Evolutionary conservation across 305 asterid species (phyloP).

Genomic region (Plantago coronopus): DNA sequence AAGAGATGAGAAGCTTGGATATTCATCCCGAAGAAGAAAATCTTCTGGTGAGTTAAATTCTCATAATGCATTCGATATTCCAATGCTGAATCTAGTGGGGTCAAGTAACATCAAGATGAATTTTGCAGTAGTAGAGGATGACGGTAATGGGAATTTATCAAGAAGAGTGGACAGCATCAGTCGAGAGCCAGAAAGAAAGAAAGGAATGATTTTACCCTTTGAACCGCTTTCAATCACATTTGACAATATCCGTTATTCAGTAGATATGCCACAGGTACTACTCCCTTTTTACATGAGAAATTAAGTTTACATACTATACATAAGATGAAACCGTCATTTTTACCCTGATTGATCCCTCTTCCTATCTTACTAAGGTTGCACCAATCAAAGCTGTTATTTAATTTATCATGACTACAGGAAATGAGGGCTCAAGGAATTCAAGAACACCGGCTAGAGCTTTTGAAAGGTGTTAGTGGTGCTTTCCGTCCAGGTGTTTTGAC

Average conservation of each 20-base stretch:
- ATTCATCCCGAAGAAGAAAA: conserved; percentile 32
- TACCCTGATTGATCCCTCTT: background rate
- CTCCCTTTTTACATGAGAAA: background rate
- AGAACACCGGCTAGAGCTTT: conserved; percentile 62
- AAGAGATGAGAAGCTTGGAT: conserved; percentile 33
- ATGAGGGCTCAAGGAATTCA: conserved; percentile 63
- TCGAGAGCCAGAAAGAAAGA: conserved; percentile 41
- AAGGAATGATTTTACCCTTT: conserved; percentile 92
- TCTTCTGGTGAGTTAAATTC: conserved; percentile 11
- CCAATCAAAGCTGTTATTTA: background rate
- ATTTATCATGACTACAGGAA: conserved; percentile 46
- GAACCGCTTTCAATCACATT: conserved; percentile 83
- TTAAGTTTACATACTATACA: too few relatives aligned
- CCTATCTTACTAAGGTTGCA: background rate
- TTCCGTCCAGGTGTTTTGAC: conserved; percentile 93
- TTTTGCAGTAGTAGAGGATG: conserved; percentile 32
- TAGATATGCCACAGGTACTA: conserved; percentile 87
- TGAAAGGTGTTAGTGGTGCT: conserved; percentile 90
- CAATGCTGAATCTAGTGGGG: background rate
- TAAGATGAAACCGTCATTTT: background rate
- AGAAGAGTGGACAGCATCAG: conserved; percentile 50
- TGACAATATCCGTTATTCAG: conserved; percentile 71
- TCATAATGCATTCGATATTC: background rate
- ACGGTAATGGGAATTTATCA: conserved; percentile 39
- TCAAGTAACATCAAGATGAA: background rate